Conservation (phyloP, 208 protist species). For the Leishmania tarentolae region DNA sequence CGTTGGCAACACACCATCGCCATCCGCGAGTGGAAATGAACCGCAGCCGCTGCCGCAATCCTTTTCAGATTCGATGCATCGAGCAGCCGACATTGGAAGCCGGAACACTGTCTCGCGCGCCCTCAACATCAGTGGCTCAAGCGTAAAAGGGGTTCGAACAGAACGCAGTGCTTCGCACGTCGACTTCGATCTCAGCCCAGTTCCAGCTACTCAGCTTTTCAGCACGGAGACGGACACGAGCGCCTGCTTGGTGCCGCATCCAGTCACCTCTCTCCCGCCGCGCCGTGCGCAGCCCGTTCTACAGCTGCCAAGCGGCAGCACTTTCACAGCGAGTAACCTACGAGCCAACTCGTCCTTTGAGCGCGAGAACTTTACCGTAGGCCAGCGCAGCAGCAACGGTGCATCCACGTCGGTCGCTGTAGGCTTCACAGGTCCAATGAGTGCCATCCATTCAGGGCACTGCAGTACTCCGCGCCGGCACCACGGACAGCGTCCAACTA, state of each 20-base stretch:
- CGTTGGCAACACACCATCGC: slow-evolving; percentile 14
- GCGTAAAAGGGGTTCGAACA: slow-evolving; percentile 15
- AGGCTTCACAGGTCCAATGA: background rate
- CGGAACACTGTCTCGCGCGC: slow-evolving; percentile 24
- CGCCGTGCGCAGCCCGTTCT: slow-evolving; percentile 25
- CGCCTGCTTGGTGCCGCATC: slow-evolving; percentile 13
- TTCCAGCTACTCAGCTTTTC: slow-evolving; percentile 19
- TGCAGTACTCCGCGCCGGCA: slow-evolving; percentile 25
- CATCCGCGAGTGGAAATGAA: slow-evolving; percentile 1
- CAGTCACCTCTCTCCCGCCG: background rate
- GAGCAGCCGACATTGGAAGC: background rate
- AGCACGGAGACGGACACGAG: slow-evolving; percentile 18
- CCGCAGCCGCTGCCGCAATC: slow-evolving; percentile 5
- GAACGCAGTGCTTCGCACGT: slow-evolving; percentile 27
- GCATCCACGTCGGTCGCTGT: background rate
- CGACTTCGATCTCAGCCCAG: slow-evolving; percentile 33
- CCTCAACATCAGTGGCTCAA: slow-evolving; percentile 32
- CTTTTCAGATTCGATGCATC: slow-evolving; percentile 15
- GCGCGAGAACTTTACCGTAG: slow-evolving; percentile 1
- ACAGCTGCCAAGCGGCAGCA: slow-evolving; percentile 29
- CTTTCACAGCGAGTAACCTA: slow-evolving; percentile 35
- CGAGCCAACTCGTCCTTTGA: slow-evolving; percentile 31
- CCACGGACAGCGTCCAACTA: slow-evolving; percentile 6
- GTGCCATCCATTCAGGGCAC: background rate
- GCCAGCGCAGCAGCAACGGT: background rate